Evolutionary conservation across 108 stramenopile species (phyloP).

Genomic region (Aureococcus anophagefferens): DNA sequence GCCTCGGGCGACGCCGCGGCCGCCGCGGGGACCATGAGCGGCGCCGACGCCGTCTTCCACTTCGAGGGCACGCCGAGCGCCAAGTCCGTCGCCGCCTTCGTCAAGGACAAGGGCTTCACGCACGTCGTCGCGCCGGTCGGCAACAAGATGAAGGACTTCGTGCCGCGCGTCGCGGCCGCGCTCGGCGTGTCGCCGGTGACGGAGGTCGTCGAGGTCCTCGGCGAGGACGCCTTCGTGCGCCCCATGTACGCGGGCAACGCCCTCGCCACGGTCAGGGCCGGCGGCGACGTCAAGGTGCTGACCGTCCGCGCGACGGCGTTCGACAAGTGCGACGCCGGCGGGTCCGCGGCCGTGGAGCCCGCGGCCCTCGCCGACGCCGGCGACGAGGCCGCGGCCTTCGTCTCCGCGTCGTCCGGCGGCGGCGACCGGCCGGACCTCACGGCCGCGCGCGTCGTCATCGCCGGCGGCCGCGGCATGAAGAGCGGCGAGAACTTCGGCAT

Average conservation of each 20-base stretch:
- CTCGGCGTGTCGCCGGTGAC: conserved; percentile 76
- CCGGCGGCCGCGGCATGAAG: conserved; percentile 95
- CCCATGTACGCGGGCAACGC: conserved; percentile 99
- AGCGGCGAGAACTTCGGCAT: conserved; percentile 80
- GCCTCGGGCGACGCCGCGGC: background rate
- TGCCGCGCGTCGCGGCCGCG: conserved; percentile 86
- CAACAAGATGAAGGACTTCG: conserved; percentile 82
- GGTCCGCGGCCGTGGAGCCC: conserved; percentile 48
- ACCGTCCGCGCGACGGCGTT: conserved; percentile 87
- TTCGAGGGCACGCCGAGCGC: conserved; percentile 5
- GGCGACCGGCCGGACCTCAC: conserved; percentile 89
- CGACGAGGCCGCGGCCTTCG: conserved; percentile 42
- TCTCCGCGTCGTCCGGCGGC: conserved; percentile 56
- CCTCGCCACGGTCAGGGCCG: conserved; percentile 77
- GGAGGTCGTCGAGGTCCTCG: conserved; percentile 78
- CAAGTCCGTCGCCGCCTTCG: conserved; percentile 37
- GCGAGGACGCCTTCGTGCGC: conserved; percentile 74
- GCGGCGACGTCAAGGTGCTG: conserved; percentile 66
- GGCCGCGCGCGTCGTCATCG: conserved; percentile 77
- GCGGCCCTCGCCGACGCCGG: conserved; percentile 26
- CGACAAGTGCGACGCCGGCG: conserved; percentile 76
- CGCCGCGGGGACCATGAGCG: background rate
- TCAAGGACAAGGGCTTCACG: conserved; percentile 37
- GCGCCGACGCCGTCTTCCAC: background rate
- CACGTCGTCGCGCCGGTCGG: conserved; percentile 67